Conservation (phyloP, 495 filamentous ascomycete species). For the Xylaria grammica region DNA sequence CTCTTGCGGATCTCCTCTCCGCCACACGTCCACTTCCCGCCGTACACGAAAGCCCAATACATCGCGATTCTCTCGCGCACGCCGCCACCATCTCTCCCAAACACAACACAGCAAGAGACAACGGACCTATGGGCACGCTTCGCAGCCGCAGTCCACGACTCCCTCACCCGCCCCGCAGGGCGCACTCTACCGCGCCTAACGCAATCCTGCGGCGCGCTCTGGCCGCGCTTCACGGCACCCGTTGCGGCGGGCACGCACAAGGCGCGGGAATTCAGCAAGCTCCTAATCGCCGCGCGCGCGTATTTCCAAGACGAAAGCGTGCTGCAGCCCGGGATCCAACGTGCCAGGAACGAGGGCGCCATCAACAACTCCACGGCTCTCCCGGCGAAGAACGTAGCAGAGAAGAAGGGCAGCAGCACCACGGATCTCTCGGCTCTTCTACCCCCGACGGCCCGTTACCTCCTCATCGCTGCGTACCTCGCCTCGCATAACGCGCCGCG, state of each 20-base stretch:
- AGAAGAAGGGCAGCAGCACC: slow-evolving; percentile 21
- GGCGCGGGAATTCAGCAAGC: slow-evolving; percentile 79
- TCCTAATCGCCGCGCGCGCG: slow-evolving; percentile 73
- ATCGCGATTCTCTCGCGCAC: slow-evolving; percentile 68
- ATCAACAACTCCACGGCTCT: slow-evolving; percentile 25
- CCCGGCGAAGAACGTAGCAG: no score
- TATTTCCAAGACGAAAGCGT: slow-evolving; percentile 79
- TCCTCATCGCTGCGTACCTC: slow-evolving; percentile 87
- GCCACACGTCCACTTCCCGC: slow-evolving; percentile 82
- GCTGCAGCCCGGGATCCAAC: slow-evolving; percentile 72
- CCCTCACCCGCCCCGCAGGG: slow-evolving; percentile 67
- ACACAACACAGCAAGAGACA: slow-evolving; percentile 47
- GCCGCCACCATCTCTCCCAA: slow-evolving; percentile 44
- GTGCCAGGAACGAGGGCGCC: slow-evolving; percentile 39
- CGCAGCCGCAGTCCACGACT: slow-evolving; percentile 72
- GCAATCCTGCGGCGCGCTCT: slow-evolving; percentile 63
- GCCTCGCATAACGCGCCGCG: slow-evolving; percentile 85
- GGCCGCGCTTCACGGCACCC: slow-evolving; percentile 71
- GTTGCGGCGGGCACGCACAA: slow-evolving; percentile 66
- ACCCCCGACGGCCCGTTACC: slow-evolving; percentile 79
- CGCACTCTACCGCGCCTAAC: slow-evolving; percentile 67
- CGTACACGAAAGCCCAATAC: slow-evolving; percentile 81
- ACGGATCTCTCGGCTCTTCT: slow-evolving; percentile 56
- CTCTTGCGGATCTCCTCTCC: slow-evolving; percentile 73
- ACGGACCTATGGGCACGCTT: slow-evolving; percentile 81